phyloP scores from a whole-genome alignment of 768 basidiomycete species.

The Thelephora ganbajun region DNA sequence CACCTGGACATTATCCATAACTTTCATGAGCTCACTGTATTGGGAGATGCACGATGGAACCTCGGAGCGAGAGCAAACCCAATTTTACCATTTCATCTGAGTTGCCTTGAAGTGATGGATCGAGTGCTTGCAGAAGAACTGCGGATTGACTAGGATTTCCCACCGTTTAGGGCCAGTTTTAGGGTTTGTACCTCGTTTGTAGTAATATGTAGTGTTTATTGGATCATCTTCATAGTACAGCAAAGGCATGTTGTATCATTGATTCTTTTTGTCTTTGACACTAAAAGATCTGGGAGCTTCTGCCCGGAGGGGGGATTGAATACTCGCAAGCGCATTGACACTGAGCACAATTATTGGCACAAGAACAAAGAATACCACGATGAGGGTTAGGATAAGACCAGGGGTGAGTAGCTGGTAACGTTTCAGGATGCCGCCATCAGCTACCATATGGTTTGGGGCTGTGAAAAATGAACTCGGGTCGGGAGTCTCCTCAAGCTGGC shows the following conservation, averaged over 20 bases:
- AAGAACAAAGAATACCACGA: constrained; percentile 52
- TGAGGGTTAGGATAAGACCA: constrained; percentile 49
- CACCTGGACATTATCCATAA: constrained; percentile 48
- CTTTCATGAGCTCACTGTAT: constrained; percentile 55
- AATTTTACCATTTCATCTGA: constrained; percentile 59
- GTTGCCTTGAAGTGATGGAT: constrained; percentile 53
- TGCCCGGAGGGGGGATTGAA: constrained; percentile 52
- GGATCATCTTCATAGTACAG: not conserved
- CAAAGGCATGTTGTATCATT: constrained; percentile 27
- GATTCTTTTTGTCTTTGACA: constrained; percentile 63
- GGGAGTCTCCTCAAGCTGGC: constrained; percentile 17
- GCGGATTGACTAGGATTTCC: not conserved
- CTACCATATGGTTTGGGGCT: constrained; percentile 21
- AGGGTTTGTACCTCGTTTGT: not conserved
- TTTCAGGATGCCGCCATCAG: constrained; percentile 48
- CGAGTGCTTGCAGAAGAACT: constrained; percentile 18
- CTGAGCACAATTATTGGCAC: constrained; percentile 54
- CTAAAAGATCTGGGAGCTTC: constrained; percentile 54
- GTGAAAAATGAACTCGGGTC: constrained; percentile 6
- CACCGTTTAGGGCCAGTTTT: not conserved
- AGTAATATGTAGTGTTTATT: not conserved
- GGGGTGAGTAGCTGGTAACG: constrained; percentile 71
- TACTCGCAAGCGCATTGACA: constrained; percentile 53
- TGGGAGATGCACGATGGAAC: constrained; percentile 36
- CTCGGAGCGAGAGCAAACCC: constrained; percentile 28